Base-by-base conservation (phyloP, 345 rosid species). In the Trapa incisa region DNA sequence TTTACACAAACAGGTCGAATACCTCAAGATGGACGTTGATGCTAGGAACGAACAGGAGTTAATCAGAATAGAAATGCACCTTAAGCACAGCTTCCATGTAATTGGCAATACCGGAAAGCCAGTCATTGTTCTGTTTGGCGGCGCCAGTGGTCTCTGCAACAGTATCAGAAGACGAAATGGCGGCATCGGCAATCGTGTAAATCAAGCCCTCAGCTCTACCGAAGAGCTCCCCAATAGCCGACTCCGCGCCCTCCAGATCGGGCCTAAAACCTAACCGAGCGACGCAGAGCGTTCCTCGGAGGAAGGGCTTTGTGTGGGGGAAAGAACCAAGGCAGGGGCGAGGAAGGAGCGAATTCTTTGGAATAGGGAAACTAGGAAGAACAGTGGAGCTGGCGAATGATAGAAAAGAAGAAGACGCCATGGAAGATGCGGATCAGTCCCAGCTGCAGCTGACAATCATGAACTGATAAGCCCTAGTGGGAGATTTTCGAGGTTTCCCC, bases 41-140 rank as follows among this genome's bases (percentile, higher is more conserved):
- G 0, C 33, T 6, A 5, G 4, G 32, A 4, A 54, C n/a, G 4
- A 22, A 22, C 29, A 22, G 29, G 29, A 22, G 29, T 22, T 22
- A 22, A 22, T 22, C 29, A 22, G 29, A 22, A 22, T 22, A 22
- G 29, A 35, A 13, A 45, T n/a, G 42, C 50, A 90, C 98, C 99
- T 93, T 93, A 65, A 93, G 81, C 63, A 89, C 80, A 71, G 80
- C 75, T 74, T 93, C 99, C 95, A 93, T 83, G 69, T 74, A 83
- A 77, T 75, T 71, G n/a, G 97, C 73, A 6, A 90, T 85, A 47
- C 99, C 97, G 70, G 97, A 86, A 17, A 93, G 78, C 99, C 99
- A 90, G 78, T 93, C 97, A 66, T 61, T 77, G 70, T 68, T 85
- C 85, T 88, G 94, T 32, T 76, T 81, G 29, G 86, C 67, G n/a